Percentiles rank a stretch among this genome's conserved stretches.
Conservation (phyloP, 768 basidiomycete genomes). For the Trametes meyenii region DNA sequence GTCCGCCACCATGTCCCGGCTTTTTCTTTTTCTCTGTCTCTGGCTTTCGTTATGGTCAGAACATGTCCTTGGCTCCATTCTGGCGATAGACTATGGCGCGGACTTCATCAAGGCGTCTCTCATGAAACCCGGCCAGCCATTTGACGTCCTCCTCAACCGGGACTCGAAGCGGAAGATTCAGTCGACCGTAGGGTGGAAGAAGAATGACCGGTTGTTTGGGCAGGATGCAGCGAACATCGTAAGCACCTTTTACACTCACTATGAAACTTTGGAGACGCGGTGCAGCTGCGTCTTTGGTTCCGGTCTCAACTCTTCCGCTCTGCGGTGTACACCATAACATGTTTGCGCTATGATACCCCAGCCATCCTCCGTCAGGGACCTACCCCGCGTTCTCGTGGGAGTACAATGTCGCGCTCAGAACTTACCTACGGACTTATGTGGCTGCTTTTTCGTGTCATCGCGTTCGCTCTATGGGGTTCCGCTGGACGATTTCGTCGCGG, state of each 20-base stretch:
- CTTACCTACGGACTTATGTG: too few relatives aligned
- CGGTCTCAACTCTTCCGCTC: neutral
- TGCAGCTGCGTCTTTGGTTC: neutral
- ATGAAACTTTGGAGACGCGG: neutral
- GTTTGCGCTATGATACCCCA: too few relatives aligned
- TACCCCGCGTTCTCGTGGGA: too few relatives aligned
- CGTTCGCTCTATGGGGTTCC: neutral
- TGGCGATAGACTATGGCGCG: conserved; percentile 97
- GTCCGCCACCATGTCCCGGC: conserved; percentile 26
- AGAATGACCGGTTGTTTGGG: conserved; percentile 86
- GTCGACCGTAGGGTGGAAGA: conserved; percentile 89
- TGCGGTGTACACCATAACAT: neutral
- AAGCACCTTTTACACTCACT: conserved; percentile 38
- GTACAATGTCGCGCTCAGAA: too few relatives aligned
- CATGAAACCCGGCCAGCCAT: conserved; percentile 52
- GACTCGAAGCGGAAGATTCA: conserved; percentile 97
- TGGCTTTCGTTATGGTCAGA: conserved; percentile 27
- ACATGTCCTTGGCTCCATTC: conserved; percentile 61
- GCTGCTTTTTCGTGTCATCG: too few relatives aligned
- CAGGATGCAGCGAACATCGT: conserved; percentile 88
- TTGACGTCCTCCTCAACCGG: conserved; percentile 95
- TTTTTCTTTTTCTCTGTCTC: conserved; percentile 27
- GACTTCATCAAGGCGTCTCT: conserved; percentile 97
- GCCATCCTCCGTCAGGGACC: too few relatives aligned
- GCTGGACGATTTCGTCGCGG: neutral